Evolutionary conservation across 1,284 basidiomycete species (phyloP), one percentile per base, ranked within the genome.

Genomic region (Malassezia vespertilionis): DNA sequence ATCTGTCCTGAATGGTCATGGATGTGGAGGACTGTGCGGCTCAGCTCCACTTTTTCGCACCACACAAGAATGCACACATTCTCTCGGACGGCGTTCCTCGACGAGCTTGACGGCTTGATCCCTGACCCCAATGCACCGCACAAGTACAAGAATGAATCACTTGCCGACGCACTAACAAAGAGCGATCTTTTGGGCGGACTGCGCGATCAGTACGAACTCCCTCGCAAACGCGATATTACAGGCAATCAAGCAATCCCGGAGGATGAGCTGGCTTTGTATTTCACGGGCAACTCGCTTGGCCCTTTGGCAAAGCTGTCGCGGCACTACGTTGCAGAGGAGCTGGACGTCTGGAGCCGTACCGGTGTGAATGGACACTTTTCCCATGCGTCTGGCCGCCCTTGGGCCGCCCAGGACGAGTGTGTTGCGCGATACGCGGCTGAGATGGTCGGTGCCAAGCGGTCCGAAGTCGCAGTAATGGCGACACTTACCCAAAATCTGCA

Each of bases 251-350:
- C 10, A 5, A 41, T 46, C 35, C 28, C 46, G 5, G 46, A 45
- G 39, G 54, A 54, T 21, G 24, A 23, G 5, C 39, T 54, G 11
- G 57, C 80, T 69, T 80, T 82, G 32, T 99, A 97, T 72, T 80
- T 99, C 40, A 93, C 87, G 72, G 93, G 91, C 35, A 97, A 99
- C 74, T 95, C 89, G 33, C 79, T 97, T 3, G 91, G 91, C 1
- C 77, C 83, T 37, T 76, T 89, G 60, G 79, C 84, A 33, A 86
- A 82, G 68, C 76, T 79, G 31, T 82, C 86, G 18, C 77, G 79
- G 52, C 65, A 77, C 59, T 76, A 87, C 44, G 74, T 97, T 24
- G 73, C 84, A 58, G 80, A 91, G 72, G 93, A 97, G 72, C 72
- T 97, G 36, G 73, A 80, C 40, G 82, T 83, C n/a, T 99, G 91